Evolutionary conservation across 1,139 yeast species (phyloP).

Genomic region (Suhomyces terraborum): DNA sequence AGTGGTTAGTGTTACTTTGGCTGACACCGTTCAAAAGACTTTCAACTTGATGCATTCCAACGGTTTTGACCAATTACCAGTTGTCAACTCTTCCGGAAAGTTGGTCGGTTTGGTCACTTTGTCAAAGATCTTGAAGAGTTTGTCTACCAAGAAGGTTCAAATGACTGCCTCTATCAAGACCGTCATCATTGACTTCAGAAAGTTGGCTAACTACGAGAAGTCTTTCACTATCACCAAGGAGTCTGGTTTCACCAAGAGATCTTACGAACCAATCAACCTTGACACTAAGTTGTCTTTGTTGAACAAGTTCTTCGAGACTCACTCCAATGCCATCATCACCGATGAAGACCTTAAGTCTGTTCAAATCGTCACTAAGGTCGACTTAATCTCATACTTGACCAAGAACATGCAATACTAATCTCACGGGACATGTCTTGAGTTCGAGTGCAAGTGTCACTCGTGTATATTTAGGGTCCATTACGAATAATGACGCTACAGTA

Average conservation of each 20-base stretch:
- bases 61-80: conserved; percentile 88
- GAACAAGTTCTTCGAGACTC: conserved; percentile 81
- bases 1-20: conserved; percentile 70
- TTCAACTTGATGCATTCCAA: conserved; percentile 71
- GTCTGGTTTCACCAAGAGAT: conserved; percentile 61
- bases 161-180: conserved; percentile 61
- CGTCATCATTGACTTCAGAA: conserved; percentile 74
- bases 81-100: conserved; percentile 59
- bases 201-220: conserved; percentile 68
- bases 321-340: conserved; percentile 84
- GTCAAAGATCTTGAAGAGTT: conserved; percentile 67
- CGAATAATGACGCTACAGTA: conserved; percentile 4
- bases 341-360: conserved; percentile 71
- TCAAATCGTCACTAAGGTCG: conserved; percentile 88
- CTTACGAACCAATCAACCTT: conserved; percentile 68
- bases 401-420: conserved; percentile 28
- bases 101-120: conserved; percentile 78
- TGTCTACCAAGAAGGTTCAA: conserved; percentile 64
- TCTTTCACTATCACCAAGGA: conserved; percentile 65
- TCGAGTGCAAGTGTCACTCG: background rate
- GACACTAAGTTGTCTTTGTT: conserved; percentile 68
- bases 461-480: conserved; percentile 1
- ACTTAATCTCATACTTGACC: conserved; percentile 68
- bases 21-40: conserved; percentile 65
- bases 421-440: too few species aligned